Conservation (phyloP, 2,329 filamentous ascomycete species). For the Beauveria pseudobassiana region DNA sequence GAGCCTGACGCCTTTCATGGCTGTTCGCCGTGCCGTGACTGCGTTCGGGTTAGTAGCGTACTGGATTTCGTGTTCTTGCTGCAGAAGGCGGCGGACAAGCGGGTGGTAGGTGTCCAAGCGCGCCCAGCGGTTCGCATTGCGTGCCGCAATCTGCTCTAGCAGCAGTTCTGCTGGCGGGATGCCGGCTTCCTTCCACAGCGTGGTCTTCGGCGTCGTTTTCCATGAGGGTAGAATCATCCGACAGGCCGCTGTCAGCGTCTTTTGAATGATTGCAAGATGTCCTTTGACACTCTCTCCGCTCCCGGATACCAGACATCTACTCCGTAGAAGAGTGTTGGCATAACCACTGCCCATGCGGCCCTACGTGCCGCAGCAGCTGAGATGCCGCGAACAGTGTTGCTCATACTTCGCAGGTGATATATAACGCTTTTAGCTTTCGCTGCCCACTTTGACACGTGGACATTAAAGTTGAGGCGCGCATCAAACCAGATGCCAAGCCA, state of each 20-base stretch:
- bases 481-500: constrained; percentile 19
- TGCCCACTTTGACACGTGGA: constrained; percentile 14
- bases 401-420: constrained; percentile 10
- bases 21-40: no score
- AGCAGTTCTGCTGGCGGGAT: no score
- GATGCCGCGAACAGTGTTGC: constrained; percentile 7
- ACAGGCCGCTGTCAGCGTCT: background rate
- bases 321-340: constrained; percentile 11
- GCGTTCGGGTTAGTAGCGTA: no score
- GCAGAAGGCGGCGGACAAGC: no score
- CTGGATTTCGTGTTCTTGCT: no score
- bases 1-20: no score
- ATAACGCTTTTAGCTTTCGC: constrained; percentile 13
- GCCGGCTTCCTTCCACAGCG: background rate
- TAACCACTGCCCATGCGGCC: constrained; percentile 5
- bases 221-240: no score
- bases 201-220: background rate
- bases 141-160: no score
- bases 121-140: no score
- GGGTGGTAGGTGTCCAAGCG: no score
- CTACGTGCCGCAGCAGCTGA: constrained; percentile 2
- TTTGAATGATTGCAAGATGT: constrained; percentile 8
- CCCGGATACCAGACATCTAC: constrained; percentile 11
- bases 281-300: background rate
- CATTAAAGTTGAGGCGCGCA: constrained; percentile 12